Conservation (phyloP, 495 filamentous ascomycete genomes). For the Evansstolkia leycettana region DNA sequence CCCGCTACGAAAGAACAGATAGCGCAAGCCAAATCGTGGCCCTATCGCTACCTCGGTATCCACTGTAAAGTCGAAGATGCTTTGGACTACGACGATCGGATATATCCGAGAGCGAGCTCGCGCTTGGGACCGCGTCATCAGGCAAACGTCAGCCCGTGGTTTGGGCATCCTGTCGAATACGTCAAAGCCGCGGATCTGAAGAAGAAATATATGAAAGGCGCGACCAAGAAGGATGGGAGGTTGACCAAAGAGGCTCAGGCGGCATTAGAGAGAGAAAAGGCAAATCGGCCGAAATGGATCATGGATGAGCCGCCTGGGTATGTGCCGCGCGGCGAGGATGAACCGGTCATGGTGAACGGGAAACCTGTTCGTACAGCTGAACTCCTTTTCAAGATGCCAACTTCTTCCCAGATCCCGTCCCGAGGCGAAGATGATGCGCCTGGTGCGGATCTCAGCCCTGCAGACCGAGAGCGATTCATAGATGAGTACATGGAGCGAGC, state of each 20-base stretch:
- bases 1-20: slow-evolving; percentile 82
- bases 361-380: slow-evolving; percentile 43
- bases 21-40: slow-evolving; percentile 87
- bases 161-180: slow-evolving; percentile 71
- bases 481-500: slow-evolving; percentile 65
- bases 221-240: slow-evolving; percentile 58
- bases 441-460: slow-evolving; percentile 22
- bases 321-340: slow-evolving; percentile 70
- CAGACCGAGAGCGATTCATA: slow-evolving; percentile 41
- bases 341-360: slow-evolving; percentile 31
- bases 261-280: slow-evolving; percentile 61
- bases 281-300: slow-evolving; percentile 81
- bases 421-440: slow-evolving; percentile 37
- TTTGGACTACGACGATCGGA: slow-evolving; percentile 93
- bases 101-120: slow-evolving; percentile 91
- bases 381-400: slow-evolving; percentile 39
- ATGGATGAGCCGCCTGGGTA: slow-evolving; percentile 86
- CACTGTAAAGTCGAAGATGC: slow-evolving; percentile 96
- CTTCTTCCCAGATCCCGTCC: slow-evolving; percentile 28
- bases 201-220: slow-evolving; percentile 55
- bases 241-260: slow-evolving; percentile 67
- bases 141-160: slow-evolving; percentile 74
- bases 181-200: slow-evolving; percentile 82
- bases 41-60: slow-evolving; percentile 88
- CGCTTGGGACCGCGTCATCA: slow-evolving; percentile 87